Evolutionary conservation across 139 green algal genomes (phyloP).

Genomic region (Nannochloris sp.): DNA sequence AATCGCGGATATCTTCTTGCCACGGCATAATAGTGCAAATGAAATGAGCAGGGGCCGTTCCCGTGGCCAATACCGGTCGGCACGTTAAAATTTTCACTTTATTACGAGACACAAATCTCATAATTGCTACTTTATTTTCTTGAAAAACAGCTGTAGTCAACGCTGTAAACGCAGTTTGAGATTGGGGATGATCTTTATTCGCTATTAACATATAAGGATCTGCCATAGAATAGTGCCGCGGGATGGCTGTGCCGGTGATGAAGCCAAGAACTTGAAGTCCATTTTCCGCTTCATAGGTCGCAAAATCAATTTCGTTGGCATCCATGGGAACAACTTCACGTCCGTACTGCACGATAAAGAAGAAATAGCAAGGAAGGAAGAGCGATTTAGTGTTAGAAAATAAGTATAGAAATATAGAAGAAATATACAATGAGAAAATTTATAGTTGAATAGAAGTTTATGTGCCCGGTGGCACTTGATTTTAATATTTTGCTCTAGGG

Average conservation of each 20-base stretch:
- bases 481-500: no score
- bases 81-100: neutral
- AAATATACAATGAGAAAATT: no score
- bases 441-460: no score
- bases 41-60: neutral
- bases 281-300: neutral
- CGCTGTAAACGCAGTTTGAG: constrained; percentile 1
- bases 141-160: constrained; percentile 7
- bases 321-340: constrained; percentile 5
- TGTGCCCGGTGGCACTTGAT: no score
- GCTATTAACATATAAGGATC: constrained; percentile 7
- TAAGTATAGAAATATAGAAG: constrained; percentile 2
- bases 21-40: constrained; percentile 17
- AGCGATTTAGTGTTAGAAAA: neutral
- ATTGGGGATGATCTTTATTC: constrained; percentile 4
- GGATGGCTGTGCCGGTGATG: neutral
- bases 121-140: constrained; percentile 3
- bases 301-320: neutral
- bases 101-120: neutral
- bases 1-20: constrained; percentile 12
- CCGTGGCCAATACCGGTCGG: neutral
- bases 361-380: neutral
- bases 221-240: neutral
- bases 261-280: neutral
- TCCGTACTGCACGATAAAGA: constrained; percentile 7